Percentiles rank a stretch among this genome's conserved stretches.
phyloP scores from a whole-genome alignment of 2,329 filamentous ascomycete species.

The Aspergillus sp. region DNA sequence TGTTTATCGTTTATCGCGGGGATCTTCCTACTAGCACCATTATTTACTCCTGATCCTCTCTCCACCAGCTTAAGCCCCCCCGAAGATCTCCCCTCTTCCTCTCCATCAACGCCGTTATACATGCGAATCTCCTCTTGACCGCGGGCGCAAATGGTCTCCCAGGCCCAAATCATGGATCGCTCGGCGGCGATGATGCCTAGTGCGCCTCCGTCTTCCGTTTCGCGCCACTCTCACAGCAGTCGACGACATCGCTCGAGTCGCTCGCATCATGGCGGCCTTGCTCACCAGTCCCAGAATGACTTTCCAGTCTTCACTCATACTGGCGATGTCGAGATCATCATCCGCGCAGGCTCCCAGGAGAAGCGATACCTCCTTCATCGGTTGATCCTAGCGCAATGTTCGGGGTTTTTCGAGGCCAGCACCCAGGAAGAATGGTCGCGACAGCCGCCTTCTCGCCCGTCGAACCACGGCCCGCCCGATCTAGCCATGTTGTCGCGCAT shows the following conservation, averaged over 20 bases:
- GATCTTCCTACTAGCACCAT: not conserved
- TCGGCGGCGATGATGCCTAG: constrained; percentile 57
- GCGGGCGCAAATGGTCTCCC: constrained; percentile 34
- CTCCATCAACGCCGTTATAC: constrained; percentile 14
- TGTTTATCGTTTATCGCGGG: not conserved
- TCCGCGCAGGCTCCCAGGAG: constrained; percentile 67
- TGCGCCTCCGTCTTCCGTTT: constrained; percentile 58
- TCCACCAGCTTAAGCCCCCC: too few species aligned
- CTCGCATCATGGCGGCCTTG: constrained; percentile 71
- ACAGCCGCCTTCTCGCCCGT: constrained; percentile 33
- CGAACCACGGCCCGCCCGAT: constrained; percentile 41
- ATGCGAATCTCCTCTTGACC: constrained; percentile 5
- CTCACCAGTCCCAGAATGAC: constrained; percentile 75
- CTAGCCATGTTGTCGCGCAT: constrained; percentile 31
- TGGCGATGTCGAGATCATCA: constrained; percentile 87
- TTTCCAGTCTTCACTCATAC: constrained; percentile 88
- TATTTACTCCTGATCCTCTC: not conserved
- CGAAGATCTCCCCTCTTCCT: not conserved
- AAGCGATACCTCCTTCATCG: constrained; percentile 84
- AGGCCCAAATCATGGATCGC: constrained; percentile 47
- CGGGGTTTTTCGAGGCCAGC: constrained; percentile 82
- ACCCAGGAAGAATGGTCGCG: constrained; percentile 75
- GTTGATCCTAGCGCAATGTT: constrained; percentile 83
- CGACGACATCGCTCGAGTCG: constrained; percentile 73
- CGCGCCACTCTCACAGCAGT: constrained; percentile 58